phyloP scores from a whole-genome alignment of 495 filamentous ascomycete species.

The Lentithecium fluviatile region DNA sequence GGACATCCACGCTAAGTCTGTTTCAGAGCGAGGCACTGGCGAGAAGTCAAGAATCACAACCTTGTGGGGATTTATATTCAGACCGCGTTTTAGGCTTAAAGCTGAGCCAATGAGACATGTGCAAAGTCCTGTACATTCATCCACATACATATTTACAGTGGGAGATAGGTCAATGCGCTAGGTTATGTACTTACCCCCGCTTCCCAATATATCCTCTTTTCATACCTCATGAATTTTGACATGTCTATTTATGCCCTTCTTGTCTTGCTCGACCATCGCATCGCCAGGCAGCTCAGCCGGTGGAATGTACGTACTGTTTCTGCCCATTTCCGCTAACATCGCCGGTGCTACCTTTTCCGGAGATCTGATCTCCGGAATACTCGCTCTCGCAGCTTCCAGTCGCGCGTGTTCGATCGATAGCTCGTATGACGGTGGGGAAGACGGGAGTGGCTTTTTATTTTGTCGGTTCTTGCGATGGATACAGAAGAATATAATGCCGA shows the following conservation, averaged over 20 bases:
- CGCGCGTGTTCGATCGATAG: not conserved
- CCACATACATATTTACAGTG: too few relatives aligned
- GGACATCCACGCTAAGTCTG: too few relatives aligned
- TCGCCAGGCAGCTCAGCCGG: conserved; percentile 19
- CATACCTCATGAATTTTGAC: not conserved
- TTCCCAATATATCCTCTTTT: too few relatives aligned
- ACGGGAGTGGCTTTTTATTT: not conserved
- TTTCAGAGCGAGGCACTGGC: too few relatives aligned
- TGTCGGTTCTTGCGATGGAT: not conserved
- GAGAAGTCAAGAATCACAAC: too few relatives aligned
- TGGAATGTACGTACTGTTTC: conserved; percentile 18
- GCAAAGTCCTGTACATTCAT: too few relatives aligned
- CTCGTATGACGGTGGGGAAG: conserved; percentile 8
- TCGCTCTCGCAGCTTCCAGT: not conserved
- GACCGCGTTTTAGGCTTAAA: too few relatives aligned
- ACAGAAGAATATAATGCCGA: conserved; percentile 1
- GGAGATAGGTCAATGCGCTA: too few relatives aligned
- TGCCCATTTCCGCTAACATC: conserved; percentile 17
- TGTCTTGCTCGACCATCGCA: not conserved
- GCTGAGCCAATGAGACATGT: too few relatives aligned
- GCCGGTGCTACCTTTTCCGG: conserved; percentile 9
- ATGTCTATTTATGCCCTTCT: not conserved
- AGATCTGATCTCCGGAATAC: not conserved
- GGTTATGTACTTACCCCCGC: too few relatives aligned
- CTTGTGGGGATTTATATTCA: too few relatives aligned